These are phyloP conservation scores for Corymbia calophylla DNA, from an alignment of 441 rosid species.

Conservation along the genomic window DNA sequence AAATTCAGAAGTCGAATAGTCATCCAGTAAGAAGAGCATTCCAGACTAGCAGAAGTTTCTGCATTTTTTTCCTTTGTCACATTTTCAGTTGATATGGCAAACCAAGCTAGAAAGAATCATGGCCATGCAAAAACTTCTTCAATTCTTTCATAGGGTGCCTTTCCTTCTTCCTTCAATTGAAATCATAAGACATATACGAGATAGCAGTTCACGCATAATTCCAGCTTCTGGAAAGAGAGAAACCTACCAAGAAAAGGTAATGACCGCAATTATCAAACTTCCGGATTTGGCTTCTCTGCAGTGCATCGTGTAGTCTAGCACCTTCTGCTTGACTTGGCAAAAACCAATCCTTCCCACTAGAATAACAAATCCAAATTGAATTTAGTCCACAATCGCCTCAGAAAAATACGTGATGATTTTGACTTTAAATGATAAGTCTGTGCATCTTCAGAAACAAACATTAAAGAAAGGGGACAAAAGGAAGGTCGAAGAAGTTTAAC, in stretches of 20 bases:
- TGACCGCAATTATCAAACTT: conserved; percentile 49
- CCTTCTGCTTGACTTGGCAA: conserved; percentile 68
- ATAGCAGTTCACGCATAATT: not conserved
- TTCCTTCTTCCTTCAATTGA: not conserved
- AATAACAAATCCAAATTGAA: not conserved
- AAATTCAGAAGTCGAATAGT: not conserved
- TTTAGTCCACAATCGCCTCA: not conserved
- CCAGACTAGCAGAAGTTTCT: not conserved
- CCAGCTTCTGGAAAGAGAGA: not conserved
- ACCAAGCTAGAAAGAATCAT: not conserved
- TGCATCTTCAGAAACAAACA: not conserved
- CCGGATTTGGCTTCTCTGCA: conserved; percentile 50
- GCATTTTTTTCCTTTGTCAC: not conserved
- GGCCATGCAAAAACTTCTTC: not conserved
- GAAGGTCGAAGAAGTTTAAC: not conserved
- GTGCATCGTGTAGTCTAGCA: conserved; percentile 34
- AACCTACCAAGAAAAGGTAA: conserved; percentile 71
- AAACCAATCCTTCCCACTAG: conserved; percentile 71
- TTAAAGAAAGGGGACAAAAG: not conserved
- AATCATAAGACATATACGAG: not conserved
- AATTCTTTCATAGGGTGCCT: not conserved
- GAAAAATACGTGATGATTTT: not conserved
- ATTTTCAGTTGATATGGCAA: not conserved
- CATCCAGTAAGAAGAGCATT: not conserved
- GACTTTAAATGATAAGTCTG: not conserved